Conservation (phyloP, 371 early-diverging fungal species). For the Basidiobolus meristosporus region DNA sequence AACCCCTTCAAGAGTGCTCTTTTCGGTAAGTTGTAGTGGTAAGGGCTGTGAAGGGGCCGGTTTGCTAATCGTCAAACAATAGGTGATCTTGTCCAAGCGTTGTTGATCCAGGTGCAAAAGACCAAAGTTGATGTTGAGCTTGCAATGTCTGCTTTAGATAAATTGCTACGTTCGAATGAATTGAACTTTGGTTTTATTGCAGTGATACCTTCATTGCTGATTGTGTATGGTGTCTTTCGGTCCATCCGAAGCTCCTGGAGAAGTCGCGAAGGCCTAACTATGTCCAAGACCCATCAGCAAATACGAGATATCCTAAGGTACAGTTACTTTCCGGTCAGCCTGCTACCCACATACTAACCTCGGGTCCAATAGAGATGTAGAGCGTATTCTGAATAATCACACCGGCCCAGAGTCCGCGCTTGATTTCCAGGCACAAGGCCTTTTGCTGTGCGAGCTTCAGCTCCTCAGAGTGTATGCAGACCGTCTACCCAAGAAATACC, state of each 20-base stretch:
- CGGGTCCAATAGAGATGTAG: conserved; percentile 3
- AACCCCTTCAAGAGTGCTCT: conserved; percentile 12
- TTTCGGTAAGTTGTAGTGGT: conserved; percentile 3
- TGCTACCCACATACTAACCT: neutral
- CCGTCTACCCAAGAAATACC: conserved; percentile 19
- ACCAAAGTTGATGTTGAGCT: conserved; percentile 80
- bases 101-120: conserved; percentile 82
- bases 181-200: conserved; percentile 85
- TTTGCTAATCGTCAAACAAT: neutral
- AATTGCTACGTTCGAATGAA: conserved; percentile 83
- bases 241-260: neutral
- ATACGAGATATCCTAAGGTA: neutral
- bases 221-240: conserved; percentile 20
- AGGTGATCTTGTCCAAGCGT: conserved; percentile 62
- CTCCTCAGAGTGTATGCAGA: conserved; percentile 25
- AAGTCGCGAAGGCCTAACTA: neutral
- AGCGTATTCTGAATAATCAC: neutral
- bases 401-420: conserved; percentile 11
- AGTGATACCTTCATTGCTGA: conserved; percentile 37
- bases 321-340: neutral
- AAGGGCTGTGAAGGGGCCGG: neutral
- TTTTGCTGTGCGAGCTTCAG: conserved; percentile 47
- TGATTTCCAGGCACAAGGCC: conserved; percentile 42
- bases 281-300: neutral
- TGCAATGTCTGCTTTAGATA: conserved; percentile 85